Percentiles rank a stretch among this genome's conserved stretches.
Evolutionary conservation across 176 grass and related monocot genomes (phyloP).

Genomic region (Typha latifolia): DNA sequence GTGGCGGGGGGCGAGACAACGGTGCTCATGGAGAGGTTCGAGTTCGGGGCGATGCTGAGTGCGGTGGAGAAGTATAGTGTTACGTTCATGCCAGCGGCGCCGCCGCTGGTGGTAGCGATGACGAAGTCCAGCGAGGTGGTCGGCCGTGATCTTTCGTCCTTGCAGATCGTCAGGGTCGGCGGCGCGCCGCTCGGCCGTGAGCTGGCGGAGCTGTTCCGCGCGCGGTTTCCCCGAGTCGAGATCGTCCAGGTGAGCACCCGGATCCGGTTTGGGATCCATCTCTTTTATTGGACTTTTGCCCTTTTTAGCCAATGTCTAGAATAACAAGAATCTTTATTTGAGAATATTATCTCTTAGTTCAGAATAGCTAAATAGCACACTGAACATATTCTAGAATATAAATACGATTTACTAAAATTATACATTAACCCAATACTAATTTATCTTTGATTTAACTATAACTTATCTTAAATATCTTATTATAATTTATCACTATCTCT

Average conservation of each 20-base stretch:
- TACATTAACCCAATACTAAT: too few relatives aligned
- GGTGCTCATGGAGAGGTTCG: constrained; percentile 74
- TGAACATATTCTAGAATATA: too few relatives aligned
- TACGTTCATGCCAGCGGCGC: constrained; percentile 43
- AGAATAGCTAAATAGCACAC: too few relatives aligned
- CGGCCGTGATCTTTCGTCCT: constrained; percentile 52
- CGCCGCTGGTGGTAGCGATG: constrained; percentile 64
- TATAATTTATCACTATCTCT: too few relatives aligned
- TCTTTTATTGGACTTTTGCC: neutral
- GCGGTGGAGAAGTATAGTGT: constrained; percentile 58
- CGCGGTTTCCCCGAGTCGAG: constrained; percentile 52
- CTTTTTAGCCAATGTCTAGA: too few relatives aligned
- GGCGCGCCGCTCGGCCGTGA: constrained; percentile 62
- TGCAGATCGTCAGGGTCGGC: constrained; percentile 44
- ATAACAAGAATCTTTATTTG: too few relatives aligned
- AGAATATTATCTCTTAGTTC: too few relatives aligned
- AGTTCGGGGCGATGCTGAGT: constrained; percentile 39
- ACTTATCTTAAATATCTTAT: too few relatives aligned
- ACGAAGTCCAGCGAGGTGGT: constrained; percentile 52
- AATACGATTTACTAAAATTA: too few relatives aligned
- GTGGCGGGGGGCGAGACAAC: constrained; percentile 57
- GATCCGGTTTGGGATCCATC: neutral
- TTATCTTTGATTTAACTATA: too few relatives aligned
- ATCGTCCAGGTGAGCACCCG: constrained; percentile 41
- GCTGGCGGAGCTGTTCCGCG: constrained; percentile 50